Conservation (phyloP, 768 basidiomycete genomes). For the Macrocybe gigantea region DNA sequence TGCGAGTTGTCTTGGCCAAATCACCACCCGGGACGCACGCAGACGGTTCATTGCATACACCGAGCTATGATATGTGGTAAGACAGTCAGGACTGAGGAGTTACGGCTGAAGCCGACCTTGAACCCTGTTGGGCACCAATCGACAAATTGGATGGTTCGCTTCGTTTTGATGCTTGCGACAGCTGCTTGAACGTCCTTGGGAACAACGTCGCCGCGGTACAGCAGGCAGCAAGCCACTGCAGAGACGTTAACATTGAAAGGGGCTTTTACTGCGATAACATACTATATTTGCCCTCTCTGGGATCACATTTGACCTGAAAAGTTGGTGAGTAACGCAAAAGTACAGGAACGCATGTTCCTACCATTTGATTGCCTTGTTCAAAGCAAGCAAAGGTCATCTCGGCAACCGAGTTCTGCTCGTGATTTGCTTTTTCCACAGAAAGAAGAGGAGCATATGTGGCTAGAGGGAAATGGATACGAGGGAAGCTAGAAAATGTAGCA, state of each 20-base stretch:
- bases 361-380: conserved; percentile 96
- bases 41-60: conserved; percentile 96
- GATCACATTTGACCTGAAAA: conserved; percentile 68
- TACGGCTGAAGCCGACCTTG: conserved; percentile 46
- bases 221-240: conserved; percentile 82
- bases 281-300: conserved; percentile 98
- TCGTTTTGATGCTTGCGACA: conserved; percentile 92
- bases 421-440: conserved; percentile 91
- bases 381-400: conserved; percentile 99
- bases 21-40: conserved; percentile 92
- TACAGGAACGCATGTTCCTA: conserved; percentile 10
- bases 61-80: conserved; percentile 47
- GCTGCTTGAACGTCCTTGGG: conserved; percentile 95
- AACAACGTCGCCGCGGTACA: conserved; percentile 95
- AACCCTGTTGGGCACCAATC: conserved; percentile 99
- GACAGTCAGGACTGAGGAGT: neutral
- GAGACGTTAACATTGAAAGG: conserved; percentile 8
- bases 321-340: neutral
- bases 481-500: conserved; percentile 55
- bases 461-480: conserved; percentile 97
- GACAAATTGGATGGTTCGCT: conserved; percentile 96
- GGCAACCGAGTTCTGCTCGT: conserved; percentile 95
- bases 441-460: conserved; percentile 94
- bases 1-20: conserved; percentile 88
- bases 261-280: conserved; percentile 20